A percentile compares a stretch with the other conserved stretches of the same genome.
Conservation (phyloP, 1,139 yeast species). For the Blastobotrys elegans region DNA sequence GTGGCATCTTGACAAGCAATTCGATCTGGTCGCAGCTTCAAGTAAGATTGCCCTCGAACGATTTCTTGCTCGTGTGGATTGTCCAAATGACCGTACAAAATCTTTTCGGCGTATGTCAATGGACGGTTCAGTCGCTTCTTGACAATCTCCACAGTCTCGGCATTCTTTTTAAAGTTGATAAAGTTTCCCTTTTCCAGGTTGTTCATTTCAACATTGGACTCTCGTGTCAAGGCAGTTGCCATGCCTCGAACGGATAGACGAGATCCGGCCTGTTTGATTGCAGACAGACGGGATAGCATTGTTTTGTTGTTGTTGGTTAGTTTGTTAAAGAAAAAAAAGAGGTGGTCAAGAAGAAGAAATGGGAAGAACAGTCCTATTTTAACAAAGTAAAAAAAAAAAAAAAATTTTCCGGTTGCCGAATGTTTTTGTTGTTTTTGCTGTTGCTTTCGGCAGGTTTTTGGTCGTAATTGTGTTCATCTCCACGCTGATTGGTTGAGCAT, state of each 20-base stretch:
- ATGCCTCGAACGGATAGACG: slow-evolving; percentile 11
- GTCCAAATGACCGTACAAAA: slow-evolving; percentile 93
- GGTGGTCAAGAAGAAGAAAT: not conserved
- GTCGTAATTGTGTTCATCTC: no score
- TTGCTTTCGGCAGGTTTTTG: not conserved
- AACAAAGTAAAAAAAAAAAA: not conserved
- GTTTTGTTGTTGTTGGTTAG: not conserved
- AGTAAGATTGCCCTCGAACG: slow-evolving; percentile 92
- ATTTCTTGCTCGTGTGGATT: slow-evolving; percentile 94
- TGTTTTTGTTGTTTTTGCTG: not conserved
- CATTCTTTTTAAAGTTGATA: slow-evolving; percentile 42
- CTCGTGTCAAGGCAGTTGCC: slow-evolving; percentile 66
- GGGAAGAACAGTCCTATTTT: not conserved
- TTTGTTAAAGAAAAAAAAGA: not conserved
- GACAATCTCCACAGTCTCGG: slow-evolving; percentile 82
- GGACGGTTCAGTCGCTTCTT: slow-evolving; percentile 87
- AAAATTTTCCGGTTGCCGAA: not conserved
- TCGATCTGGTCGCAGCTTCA: slow-evolving; percentile 97
- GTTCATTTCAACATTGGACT: slow-evolving; percentile 90
- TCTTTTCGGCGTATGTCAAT: slow-evolving; percentile 94
- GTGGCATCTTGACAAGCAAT: slow-evolving; percentile 99
- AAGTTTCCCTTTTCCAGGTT: slow-evolving; percentile 80
- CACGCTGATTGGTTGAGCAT: no score
- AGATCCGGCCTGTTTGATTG: slow-evolving; percentile 15
- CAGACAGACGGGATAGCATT: slow-evolving; percentile 20